These are phyloP conservation scores for Apiospora aurea DNA, from an alignment of 2,329 filamentous ascomycete species.

Conservation along the genomic window DNA sequence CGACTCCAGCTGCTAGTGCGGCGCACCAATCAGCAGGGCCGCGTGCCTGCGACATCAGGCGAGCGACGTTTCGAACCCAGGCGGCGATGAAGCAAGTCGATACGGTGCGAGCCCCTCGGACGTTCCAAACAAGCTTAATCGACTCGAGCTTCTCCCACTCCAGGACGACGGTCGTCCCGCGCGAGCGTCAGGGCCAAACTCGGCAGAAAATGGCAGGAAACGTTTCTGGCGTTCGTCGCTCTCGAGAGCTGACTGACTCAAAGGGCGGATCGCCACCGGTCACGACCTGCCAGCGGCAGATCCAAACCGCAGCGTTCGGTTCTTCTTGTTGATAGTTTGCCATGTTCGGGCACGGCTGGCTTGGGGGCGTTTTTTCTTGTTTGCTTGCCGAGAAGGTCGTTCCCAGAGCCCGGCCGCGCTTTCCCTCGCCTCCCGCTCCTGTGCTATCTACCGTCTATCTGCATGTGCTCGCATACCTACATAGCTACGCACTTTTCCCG, in stretches of 20 bases:
- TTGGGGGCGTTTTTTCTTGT: too few relatives aligned
- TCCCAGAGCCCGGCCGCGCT: too few relatives aligned
- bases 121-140: constrained; percentile 23
- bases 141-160: constrained; percentile 2
- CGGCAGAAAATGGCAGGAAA: neutral
- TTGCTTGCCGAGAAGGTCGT: too few relatives aligned
- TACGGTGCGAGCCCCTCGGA: constrained; percentile 37
- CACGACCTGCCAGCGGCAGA: neutral
- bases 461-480: too few relatives aligned
- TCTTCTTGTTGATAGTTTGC: neutral
- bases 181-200: neutral
- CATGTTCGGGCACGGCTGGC: too few relatives aligned
- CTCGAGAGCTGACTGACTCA: neutral
- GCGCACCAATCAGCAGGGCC: constrained; percentile 35
- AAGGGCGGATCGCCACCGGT: neutral
- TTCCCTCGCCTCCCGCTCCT: too few relatives aligned
- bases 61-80: constrained; percentile 47
- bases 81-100: constrained; percentile 48
- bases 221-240: neutral
- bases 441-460: too few relatives aligned
- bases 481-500: too few relatives aligned
- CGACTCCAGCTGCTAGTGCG: constrained; percentile 10
- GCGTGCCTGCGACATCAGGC: constrained; percentile 39
- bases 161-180: constrained; percentile 3
- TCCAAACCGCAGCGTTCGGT: neutral